Base-by-base conservation (phyloP, 108 stramenopile species). In the Licmophora abbreviata region DNA sequence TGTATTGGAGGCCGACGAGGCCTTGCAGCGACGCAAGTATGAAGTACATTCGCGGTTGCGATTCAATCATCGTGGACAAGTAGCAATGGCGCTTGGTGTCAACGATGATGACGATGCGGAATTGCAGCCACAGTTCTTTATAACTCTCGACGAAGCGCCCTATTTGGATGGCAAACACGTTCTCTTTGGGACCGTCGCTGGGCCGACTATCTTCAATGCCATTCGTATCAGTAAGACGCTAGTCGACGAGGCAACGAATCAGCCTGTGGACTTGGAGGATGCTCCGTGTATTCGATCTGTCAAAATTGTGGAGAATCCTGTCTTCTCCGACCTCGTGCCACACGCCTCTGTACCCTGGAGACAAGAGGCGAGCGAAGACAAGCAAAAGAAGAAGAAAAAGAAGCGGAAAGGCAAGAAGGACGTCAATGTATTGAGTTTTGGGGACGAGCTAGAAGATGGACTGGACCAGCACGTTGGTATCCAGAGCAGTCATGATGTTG, bases 161-260 rank as follows among this genome's bases (percentile, higher is more conserved):
- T 81, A 85, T 56, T 73, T 94, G 48, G 81, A 96, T 71, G 79
- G 81, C 1, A 87, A 96, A 57, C 90, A 96, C 59, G 93, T 94
- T 21, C 69, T 93, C 25, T 92, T 93, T 52, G 95, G 95, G 33
- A 89, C 86, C 34, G 64, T 94, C 26, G 64, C 74, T 1, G 95
- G 95, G 2, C 80, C 88, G 30, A 96, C 97, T 27, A 72, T 95
- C 21, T 98, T 94, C 68, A 98, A 98, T 66, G 85, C 90, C 10
- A 51, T 95, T 31, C 67, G 93, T 4, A 92, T 96, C 34, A 93
- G 92, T 4, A 79, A 79, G 24, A 74, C 73, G 9, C 88, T 87
- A 28, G 65, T 76, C 4, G 73, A 84, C 29, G 88, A 86, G 4
- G 37, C 51, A 44, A 58, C 77, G 33, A 43, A 69, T 49, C 43